Base-by-base conservation (phyloP, 495 filamentous ascomycete genomes). In the Penicillium manginii region DNA sequence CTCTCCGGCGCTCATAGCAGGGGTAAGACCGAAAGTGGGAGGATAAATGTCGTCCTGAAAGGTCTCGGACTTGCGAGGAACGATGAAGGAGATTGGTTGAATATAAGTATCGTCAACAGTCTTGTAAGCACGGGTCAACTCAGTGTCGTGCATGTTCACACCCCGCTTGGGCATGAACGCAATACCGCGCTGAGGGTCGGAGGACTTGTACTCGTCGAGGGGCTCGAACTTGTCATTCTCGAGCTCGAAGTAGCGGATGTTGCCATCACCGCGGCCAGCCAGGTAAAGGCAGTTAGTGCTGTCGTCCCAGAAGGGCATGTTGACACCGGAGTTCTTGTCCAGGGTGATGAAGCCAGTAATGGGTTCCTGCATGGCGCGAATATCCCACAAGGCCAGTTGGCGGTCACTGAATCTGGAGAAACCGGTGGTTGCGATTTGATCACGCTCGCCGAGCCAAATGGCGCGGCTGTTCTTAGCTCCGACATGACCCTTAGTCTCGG, bases 261-360 rank as follows among this genome's bases (percentile, higher is more conserved):
- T 98, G 63, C 94, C 94, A 66, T 98, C 94, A 75, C 93, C 94
- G 80, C 96, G 96, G 60, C 94, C 94, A 54, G 96, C 94, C 58
- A 98, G 79, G 73, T 97, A 98, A 64, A 98, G 78, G 60, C 90
- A 93, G 72, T 91, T 90, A 8, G 91, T 96, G 35, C 91, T 89
- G 50, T 98, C 96, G 71, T 98, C 94, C 94, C 94, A 98, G 85
- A 98, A 98, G 6, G 94, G 94, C 91, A 98, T 98, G 81, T 91
- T 96, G 46, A 98, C 92, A 65, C 96, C 96, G 17, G 93, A 97
- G 61, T 96, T 96, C 23, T 91, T 91, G 72, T 98, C 96, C 47
- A 98, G 79, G 46, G 86, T 87, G 66, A 85, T 84, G 74, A 96
- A 97, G 4, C 91, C 92, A 31, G 90, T 92, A 64, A 97, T 86